These are phyloP conservation scores for Parathielavia appendiculata DNA, from an alignment of 495 filamentous ascomycete species.

Conservation along the genomic window DNA sequence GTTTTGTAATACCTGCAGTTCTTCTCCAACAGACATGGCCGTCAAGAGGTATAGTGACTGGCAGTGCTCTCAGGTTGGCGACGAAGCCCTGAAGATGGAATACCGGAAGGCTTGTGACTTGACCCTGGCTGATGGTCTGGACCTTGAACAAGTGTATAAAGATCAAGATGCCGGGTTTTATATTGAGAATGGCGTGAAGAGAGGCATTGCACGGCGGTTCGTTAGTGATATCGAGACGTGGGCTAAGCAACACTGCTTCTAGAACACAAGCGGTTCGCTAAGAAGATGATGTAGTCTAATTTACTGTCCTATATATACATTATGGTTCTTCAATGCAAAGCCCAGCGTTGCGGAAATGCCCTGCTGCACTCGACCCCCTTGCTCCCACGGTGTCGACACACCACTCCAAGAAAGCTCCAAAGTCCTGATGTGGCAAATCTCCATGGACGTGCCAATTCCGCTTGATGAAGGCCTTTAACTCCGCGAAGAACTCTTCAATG, in stretches of 20 bases:
- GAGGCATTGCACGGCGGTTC: background rate
- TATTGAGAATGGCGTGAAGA: background rate
- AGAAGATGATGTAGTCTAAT: background rate
- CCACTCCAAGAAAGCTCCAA: too few species aligned
- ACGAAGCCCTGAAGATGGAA: background rate
- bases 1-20: too few species aligned
- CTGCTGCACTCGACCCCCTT: too few species aligned
- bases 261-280: background rate
- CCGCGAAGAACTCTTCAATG: too few species aligned
- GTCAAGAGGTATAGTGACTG: slow-evolving; percentile 2
- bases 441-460: too few species aligned
- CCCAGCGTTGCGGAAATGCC: too few species aligned
- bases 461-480: too few species aligned
- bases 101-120: background rate
- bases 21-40: too few species aligned
- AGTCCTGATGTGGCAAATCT: too few species aligned
- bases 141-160: background rate
- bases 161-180: background rate
- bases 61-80: background rate
- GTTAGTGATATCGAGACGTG: background rate
- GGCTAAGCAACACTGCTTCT: background rate
- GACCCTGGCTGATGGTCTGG: background rate
- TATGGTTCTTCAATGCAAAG: too few species aligned
- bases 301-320: too few species aligned
- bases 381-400: too few species aligned